phyloP scores from a whole-genome alignment of 768 basidiomycete genomes.

The Mycena latifolia region DNA sequence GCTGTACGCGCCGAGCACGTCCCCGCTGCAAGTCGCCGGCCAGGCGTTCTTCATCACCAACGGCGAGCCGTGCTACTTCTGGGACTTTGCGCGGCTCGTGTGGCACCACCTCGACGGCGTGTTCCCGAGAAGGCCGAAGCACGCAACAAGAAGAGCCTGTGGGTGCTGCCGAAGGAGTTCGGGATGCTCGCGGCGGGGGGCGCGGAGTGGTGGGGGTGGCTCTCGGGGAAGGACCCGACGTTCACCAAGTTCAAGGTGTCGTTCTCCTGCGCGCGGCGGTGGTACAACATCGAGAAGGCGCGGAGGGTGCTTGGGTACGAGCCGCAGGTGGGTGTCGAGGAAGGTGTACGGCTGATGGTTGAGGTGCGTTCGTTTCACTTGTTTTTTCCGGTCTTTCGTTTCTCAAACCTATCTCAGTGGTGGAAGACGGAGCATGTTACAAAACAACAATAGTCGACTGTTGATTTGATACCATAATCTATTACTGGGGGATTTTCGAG shows the following conservation, averaged over 20 bases:
- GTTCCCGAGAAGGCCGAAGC: conserved; percentile 66
- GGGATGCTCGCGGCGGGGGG: conserved; percentile 80
- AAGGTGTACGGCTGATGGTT: conserved; percentile 85
- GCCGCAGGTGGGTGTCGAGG: conserved; percentile 89
- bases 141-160: conserved; percentile 48
- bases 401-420: conserved; percentile 48
- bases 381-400: not conserved
- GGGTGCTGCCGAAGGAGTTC: conserved; percentile 69
- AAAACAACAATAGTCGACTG: conserved; percentile 21
- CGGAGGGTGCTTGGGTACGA: conserved; percentile 93
- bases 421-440: conserved; percentile 53
- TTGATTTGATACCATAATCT: conserved; percentile 10
- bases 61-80: conserved; percentile 95
- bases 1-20: conserved; percentile 54
- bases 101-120: conserved; percentile 78
- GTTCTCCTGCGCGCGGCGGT: conserved; percentile 83
- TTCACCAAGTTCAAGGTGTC: conserved; percentile 90
- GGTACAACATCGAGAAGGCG: conserved; percentile 96
- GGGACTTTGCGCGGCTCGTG: conserved; percentile 90
- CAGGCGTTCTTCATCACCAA: conserved; percentile 98
- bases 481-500: not conserved
- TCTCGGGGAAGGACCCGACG: conserved; percentile 83
- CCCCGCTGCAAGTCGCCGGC: conserved; percentile 86
- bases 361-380: conserved; percentile 62
- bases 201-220: conserved; percentile 79